Evolutionary conservation across 352 stramenopile genomes (phyloP).

Genomic region (Elongisporangium undulatum): DNA sequence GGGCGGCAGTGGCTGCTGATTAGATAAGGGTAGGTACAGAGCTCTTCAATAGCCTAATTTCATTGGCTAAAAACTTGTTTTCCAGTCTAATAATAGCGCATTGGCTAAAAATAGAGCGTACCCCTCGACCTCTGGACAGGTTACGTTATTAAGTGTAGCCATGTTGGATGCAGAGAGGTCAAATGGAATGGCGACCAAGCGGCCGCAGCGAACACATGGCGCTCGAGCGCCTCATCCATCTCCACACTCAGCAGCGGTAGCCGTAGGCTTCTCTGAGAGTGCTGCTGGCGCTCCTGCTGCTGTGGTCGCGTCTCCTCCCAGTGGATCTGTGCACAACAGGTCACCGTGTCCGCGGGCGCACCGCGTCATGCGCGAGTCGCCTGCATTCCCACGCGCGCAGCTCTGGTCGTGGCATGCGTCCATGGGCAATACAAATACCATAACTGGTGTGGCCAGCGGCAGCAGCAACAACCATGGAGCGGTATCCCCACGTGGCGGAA

Average conservation of each 20-base stretch:
- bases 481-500: background rate
- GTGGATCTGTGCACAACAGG: background rate
- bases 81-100: no score
- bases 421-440: background rate
- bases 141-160: no score
- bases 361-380: constrained; percentile 16
- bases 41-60: no score
- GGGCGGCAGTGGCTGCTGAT: constrained; percentile 24
- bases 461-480: background rate
- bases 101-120: background rate
- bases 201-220: no score
- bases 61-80: no score
- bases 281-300: background rate
- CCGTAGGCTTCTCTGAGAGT: background rate
- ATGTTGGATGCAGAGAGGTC: background rate
- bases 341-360: constrained; percentile 6
- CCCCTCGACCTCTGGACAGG: background rate
- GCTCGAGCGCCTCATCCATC: background rate
- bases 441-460: constrained; percentile 10
- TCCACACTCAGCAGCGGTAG: background rate
- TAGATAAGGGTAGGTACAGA: constrained; percentile 1
- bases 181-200: background rate
- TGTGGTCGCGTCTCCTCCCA: background rate
- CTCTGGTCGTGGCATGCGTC: constrained; percentile 43
- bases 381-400: constrained; percentile 42